A percentile compares a stretch with the other conserved stretches of the same genome.
Conservation (phyloP, 2,329 filamentous ascomycete genomes). For the Clathrospora elynae region DNA sequence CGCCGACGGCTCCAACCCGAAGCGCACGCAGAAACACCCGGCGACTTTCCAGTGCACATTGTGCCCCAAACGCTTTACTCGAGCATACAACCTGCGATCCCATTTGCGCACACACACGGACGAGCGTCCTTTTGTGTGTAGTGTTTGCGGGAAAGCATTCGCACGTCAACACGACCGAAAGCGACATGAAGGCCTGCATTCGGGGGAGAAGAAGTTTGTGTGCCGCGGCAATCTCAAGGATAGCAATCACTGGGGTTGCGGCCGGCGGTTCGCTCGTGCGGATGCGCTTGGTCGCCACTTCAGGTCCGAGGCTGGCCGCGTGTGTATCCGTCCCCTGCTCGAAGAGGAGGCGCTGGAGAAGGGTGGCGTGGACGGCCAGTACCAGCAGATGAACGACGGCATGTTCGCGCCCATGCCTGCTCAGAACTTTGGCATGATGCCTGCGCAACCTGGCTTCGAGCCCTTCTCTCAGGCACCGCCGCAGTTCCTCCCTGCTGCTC, state of each 20-base stretch:
- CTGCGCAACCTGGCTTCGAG: conserved; percentile 43
- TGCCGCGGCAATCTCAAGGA: conserved; percentile 89
- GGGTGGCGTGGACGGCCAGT: conserved; percentile 61
- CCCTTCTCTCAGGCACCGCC: conserved; percentile 32
- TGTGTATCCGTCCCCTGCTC: conserved; percentile 95
- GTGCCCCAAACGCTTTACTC: conserved; percentile 93
- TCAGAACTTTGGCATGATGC: conserved; percentile 43
- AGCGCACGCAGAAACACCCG: conserved; percentile 95
- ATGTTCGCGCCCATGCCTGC: conserved; percentile 41
- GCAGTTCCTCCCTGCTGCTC: conserved; percentile 74
- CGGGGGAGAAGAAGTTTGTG: conserved; percentile 97
- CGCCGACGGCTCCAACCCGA: conserved; percentile 56
- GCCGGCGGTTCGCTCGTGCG: conserved; percentile 88
- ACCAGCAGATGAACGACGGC: conserved; percentile 61
- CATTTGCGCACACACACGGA: conserved; percentile 96
- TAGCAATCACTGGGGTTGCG: conserved; percentile 88
- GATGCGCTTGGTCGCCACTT: conserved; percentile 95
- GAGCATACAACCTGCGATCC: conserved; percentile 94
- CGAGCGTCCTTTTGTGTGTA: conserved; percentile 95
- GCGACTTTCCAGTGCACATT: conserved; percentile 94
- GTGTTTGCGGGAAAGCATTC: conserved; percentile 95
- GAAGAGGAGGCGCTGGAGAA: conserved; percentile 91
- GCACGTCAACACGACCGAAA: conserved; percentile 97
- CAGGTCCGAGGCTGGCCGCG: conserved; percentile 89
- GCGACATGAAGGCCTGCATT: conserved; percentile 93